Base-by-base conservation (phyloP, 306 rosid species). In the Dalbergia cultrata region DNA sequence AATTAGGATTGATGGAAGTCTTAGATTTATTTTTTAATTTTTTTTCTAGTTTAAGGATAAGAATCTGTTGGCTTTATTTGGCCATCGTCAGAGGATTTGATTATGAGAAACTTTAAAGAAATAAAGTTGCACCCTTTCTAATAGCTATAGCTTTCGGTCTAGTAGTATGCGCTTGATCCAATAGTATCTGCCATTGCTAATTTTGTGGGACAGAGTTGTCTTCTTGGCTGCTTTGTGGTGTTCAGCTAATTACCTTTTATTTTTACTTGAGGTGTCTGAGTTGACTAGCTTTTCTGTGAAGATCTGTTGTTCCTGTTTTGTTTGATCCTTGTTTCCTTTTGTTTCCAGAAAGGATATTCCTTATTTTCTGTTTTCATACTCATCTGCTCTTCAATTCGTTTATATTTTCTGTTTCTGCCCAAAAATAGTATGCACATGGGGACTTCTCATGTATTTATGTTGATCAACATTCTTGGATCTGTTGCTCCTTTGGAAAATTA, bases 391-490 rank as follows among this genome's bases (percentile, higher is more conserved):
- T 70, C 76, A 82, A 37, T 69, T n/a, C 31, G 11, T 18, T 13
- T 11, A 19, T 12, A 14, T 52, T 78, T 57, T 77, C 16, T 61
- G 57, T 22, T 67, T 50, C 9, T 26, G 77, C 17, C 19, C 3
- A 16, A 58, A 66, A 58, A 13, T 34, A 21, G 53, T 70, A 31
- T 70, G 74, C 31, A 34, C 9, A 0, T 13, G 62, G 56, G 72
- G 52, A 45, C 26, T 71, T 72, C 58, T 22, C 62, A 6, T 72
- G 75, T 64, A 61, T 70, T 43, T 60, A 49, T 59, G 8, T 54
- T 19, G 62, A 74, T 63, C 72, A 44, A 37, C 70, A 66, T 75
- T 79, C 26, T 65, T 63, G 50, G 67, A 49, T 50, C 8, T 1
- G 11, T 69, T 31, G 65, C n/a, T 64, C 17, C 78, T n/a, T 63